These are phyloP conservation scores for Ascochyta fabae DNA, from an alignment of 2,329 filamentous ascomycete species.

Conservation along the genomic window DNA sequence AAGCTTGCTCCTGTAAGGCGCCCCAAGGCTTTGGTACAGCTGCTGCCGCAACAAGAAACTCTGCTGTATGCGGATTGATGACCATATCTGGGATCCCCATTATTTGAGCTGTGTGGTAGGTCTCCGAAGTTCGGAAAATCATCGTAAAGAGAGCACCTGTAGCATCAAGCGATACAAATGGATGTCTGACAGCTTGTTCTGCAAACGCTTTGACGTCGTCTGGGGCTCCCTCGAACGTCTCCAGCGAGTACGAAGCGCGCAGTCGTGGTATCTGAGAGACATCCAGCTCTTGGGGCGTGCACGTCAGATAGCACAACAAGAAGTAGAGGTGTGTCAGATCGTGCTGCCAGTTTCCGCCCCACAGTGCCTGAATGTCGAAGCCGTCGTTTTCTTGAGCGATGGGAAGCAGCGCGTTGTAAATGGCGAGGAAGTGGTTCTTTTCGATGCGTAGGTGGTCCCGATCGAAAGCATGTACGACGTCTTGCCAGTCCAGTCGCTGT, in stretches of 20 bases:
- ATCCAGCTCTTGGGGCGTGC: slow-evolving; percentile 78
- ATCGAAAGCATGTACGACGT: slow-evolving; percentile 81
- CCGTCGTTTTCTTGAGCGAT: slow-evolving; percentile 67
- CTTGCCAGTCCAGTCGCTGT: slow-evolving; percentile 67
- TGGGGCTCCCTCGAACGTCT: slow-evolving; percentile 67
- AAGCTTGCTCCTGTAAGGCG: slow-evolving; percentile 73
- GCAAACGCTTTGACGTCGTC: slow-evolving; percentile 66
- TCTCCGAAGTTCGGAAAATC: slow-evolving; percentile 64
- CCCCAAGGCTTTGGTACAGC: slow-evolving; percentile 81
- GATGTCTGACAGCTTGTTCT: slow-evolving; percentile 76
- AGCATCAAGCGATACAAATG: slow-evolving; percentile 86
- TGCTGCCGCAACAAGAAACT: slow-evolving; percentile 79
- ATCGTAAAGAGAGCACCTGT: slow-evolving; percentile 71
- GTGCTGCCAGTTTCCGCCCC: slow-evolving; percentile 88
- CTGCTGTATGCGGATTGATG: slow-evolving; percentile 74
- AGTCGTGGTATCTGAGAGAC: slow-evolving; percentile 84
- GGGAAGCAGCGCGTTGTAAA: slow-evolving; percentile 80
- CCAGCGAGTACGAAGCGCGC: slow-evolving; percentile 73
- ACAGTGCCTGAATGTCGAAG: slow-evolving; percentile 86
- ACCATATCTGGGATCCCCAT: slow-evolving; percentile 66
- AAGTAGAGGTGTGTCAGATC: slow-evolving; percentile 92
- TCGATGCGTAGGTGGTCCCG: slow-evolving; percentile 77
- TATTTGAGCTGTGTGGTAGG: slow-evolving; percentile 62
- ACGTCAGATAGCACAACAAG: slow-evolving; percentile 81
- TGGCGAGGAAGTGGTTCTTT: slow-evolving; percentile 76